These are phyloP conservation scores for Canariomyces notabilis DNA, from an alignment of 2,329 filamentous ascomycete species.

Conservation along the genomic window DNA sequence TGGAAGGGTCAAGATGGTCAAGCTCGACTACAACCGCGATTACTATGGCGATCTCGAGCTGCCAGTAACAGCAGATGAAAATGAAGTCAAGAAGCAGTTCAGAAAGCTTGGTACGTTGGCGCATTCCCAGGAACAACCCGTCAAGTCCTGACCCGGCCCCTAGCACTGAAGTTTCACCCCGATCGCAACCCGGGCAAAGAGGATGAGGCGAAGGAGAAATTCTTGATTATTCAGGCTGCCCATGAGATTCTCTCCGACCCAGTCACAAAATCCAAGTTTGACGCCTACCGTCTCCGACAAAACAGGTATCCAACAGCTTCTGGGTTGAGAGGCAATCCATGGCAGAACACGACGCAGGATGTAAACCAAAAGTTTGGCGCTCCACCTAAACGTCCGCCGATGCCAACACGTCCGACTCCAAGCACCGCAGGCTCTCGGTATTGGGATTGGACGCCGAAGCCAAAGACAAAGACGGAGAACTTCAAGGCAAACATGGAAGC, in stretches of 20 bases:
- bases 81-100: slow-evolving; percentile 82
- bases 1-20: slow-evolving; percentile 53
- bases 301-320: slow-evolving; percentile 44
- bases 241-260: slow-evolving; percentile 65
- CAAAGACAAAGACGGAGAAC: slow-evolving; percentile 15
- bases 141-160: slow-evolving; percentile 19
- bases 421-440: slow-evolving; percentile 22
- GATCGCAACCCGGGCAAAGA: slow-evolving; percentile 84
- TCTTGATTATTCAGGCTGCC: slow-evolving; percentile 80
- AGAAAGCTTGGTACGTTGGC: slow-evolving; percentile 64
- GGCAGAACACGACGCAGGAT: slow-evolving; percentile 42
- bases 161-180: slow-evolving; percentile 80
- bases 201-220: slow-evolving; percentile 71
- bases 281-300: slow-evolving; percentile 39
- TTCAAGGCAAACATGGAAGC: slow-evolving; percentile 20
- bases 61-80: slow-evolving; percentile 58
- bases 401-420: slow-evolving; percentile 24
- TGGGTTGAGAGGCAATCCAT: slow-evolving; percentile 54
- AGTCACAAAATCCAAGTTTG: slow-evolving; percentile 47
- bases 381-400: slow-evolving; percentile 29
- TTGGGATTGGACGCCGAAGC: slow-evolving; percentile 19
- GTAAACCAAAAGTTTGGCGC: slow-evolving; percentile 39
- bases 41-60: slow-evolving; percentile 85
- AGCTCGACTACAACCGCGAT: slow-evolving; percentile 63
- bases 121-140: neutral